phyloP scores from a whole-genome alignment of 176 grass and related monocot genomes.

The Aegilops sharonensis region DNA sequence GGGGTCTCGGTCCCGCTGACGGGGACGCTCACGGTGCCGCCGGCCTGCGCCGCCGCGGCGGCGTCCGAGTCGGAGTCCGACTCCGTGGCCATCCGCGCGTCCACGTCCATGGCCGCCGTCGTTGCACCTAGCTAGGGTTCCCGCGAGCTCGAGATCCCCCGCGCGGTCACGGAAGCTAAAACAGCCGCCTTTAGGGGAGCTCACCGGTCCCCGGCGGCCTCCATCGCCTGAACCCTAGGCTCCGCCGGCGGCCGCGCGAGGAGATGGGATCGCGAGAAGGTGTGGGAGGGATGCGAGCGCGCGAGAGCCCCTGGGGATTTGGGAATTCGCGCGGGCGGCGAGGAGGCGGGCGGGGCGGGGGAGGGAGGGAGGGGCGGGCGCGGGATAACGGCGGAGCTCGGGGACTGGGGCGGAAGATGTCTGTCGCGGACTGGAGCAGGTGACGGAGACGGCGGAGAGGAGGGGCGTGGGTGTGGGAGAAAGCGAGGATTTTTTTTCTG shows the following conservation, averaged over 20 bases:
- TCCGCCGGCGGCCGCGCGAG: slow-evolving; percentile 1
- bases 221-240: slow-evolving; percentile 23
- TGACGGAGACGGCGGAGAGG: slow-evolving; percentile 5
- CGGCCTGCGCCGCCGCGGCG: neutral
- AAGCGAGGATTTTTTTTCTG: neutral
- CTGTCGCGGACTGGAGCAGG: neutral
- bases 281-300: slow-evolving; percentile 13
- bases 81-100: slow-evolving; percentile 54
- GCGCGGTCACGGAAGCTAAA: neutral
- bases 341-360: neutral
- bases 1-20: slow-evolving; percentile 44
- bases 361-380: neutral
- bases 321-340: slow-evolving; percentile 3
- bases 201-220: neutral
- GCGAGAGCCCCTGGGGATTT: slow-evolving; percentile 42
- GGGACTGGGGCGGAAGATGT: slow-evolving; percentile 21
- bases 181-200: neutral
- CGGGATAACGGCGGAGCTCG: neutral
- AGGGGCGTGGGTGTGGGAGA: neutral
- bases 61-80: slow-evolving; percentile 48
- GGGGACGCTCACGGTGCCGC: neutral
- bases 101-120: slow-evolving; percentile 39
- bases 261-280: slow-evolving; percentile 43
- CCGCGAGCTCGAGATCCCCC: slow-evolving; percentile 26
- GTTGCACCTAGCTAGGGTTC: slow-evolving; percentile 34